Base-by-base conservation (phyloP, 2,329 filamentous ascomycete species). In the Helminthosporium solani region DNA sequence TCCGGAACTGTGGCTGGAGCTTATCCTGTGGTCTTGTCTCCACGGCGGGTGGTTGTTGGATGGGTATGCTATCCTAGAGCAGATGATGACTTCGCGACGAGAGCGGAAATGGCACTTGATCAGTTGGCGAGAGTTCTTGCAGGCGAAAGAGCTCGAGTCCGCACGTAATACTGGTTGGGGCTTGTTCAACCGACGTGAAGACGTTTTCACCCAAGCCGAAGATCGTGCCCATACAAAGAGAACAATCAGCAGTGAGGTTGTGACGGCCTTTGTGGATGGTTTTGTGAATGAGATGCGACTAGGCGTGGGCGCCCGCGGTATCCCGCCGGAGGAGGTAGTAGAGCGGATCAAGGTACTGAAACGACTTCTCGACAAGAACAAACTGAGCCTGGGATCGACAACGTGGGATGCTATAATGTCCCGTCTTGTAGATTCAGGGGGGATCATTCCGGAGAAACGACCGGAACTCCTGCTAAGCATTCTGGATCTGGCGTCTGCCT, bases 241-340 rank as follows among this genome's bases (percentile, higher is more conserved):
- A 40, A 82, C 78, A 0, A 75, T 85, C 55, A 84, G 80, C 56
- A 72, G 73, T 33, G 82, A 85, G 63, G 74, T 84, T 9, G 73
- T 84, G 20, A 70, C 75, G 41, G 77, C 78, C 5, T 73, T 82
- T 33, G 67, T 82, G 23, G 78, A 82, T 54, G 77, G 75, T 14
- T 60, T 82, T 12, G 58, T 77, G 33, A 78, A 75, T 48, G 57
- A 62, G 11, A 60, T 76, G 33, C 73, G 72, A 43, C 54, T 74
- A 18, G 75, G 75, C 35, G 70, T 73, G 18, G 72, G 71, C n/a
- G 46, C 50, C 25, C 57, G 70, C 49, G 73, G 73, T 25, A 72
- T 55, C 50, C 58, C 51, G 43, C 66, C 64, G 28, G 66, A 58
- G 52, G 57, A 46, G n/a, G 58, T 69, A 42, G 57, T 74, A 1